Percentiles rank a stretch among this genome's conserved stretches.
phyloP scores from a whole-genome alignment of 2,329 filamentous ascomycete genomes.

The Venturia aucupariae region DNA sequence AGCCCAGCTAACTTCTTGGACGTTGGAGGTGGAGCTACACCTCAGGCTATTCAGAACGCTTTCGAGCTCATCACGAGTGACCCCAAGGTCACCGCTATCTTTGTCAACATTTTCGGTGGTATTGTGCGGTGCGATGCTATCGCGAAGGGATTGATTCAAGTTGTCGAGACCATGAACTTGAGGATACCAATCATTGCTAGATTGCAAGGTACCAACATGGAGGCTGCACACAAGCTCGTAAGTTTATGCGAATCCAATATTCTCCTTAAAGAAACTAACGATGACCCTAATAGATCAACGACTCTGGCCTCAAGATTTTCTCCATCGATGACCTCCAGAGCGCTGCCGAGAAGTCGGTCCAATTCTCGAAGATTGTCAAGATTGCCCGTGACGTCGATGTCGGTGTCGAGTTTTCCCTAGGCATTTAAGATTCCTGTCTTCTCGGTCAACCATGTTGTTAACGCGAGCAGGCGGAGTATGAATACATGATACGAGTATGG shows the following conservation, averaged over 20 bases:
- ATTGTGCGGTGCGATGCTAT: slow-evolving; percentile 98
- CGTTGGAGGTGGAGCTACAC: slow-evolving; percentile 94
- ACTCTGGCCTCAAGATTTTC: slow-evolving; percentile 99
- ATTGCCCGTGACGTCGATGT: slow-evolving; percentile 96
- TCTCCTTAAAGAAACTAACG: slow-evolving; percentile 11
- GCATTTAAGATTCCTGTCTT: slow-evolving; percentile 13
- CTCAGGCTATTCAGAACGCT: slow-evolving; percentile 90
- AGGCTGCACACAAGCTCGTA: slow-evolving; percentile 74
- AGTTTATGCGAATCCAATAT: slow-evolving; percentile 23
- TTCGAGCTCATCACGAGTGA: slow-evolving; percentile 99
- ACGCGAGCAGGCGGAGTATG: not conserved
- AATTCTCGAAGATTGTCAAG: slow-evolving; percentile 99
- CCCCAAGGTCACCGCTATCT: slow-evolving; percentile 95
- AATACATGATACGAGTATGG: not conserved
- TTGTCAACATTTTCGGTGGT: slow-evolving; percentile 99
- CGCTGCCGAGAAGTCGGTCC: slow-evolving; percentile 94
- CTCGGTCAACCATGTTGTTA: not conserved
- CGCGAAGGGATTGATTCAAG: slow-evolving; percentile 89
- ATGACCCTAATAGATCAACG: slow-evolving; percentile 57
- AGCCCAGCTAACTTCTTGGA: slow-evolving; percentile 97
- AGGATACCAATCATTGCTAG: slow-evolving; percentile 94
- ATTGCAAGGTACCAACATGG: slow-evolving; percentile 97
- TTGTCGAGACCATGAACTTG: slow-evolving; percentile 88
- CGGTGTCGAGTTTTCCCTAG: slow-evolving; percentile 82
- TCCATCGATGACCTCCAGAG: slow-evolving; percentile 96